phyloP scores from a whole-genome alignment of 1,284 basidiomycete genomes.

The Cutaneotrichosporon sp. region DNA sequence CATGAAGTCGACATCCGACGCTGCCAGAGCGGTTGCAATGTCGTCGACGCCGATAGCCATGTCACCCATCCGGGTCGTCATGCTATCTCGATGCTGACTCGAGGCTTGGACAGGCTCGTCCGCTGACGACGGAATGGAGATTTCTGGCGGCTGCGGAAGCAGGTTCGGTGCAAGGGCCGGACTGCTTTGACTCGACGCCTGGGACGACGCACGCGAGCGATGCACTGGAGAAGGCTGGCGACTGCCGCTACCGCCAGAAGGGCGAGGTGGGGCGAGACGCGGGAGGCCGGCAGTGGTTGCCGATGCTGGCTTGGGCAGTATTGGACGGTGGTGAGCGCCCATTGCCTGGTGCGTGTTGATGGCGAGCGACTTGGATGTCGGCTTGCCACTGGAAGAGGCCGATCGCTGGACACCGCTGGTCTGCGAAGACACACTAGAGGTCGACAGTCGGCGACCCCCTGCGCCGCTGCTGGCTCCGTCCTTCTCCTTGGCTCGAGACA shows the following conservation, averaged over 20 bases:
- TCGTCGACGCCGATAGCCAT: constrained; percentile 25
- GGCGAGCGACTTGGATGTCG: constrained; percentile 38
- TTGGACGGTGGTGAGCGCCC: constrained; percentile 29
- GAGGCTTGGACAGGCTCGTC: background rate
- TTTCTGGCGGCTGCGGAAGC: constrained; percentile 10
- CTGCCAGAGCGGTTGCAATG: constrained; percentile 21
- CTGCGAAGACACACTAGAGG: constrained; percentile 34
- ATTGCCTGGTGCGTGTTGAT: constrained; percentile 26
- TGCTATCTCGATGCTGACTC: background rate
- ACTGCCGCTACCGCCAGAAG: constrained; percentile 11
- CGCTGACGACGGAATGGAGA: background rate
- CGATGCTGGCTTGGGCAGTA: constrained; percentile 34
- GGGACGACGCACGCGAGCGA: constrained; percentile 19
- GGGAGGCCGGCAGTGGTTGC: background rate
- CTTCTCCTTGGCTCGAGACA: constrained; percentile 25
- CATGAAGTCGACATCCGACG: constrained; percentile 31
- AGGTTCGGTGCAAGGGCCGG: constrained; percentile 5
- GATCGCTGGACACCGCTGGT: constrained; percentile 29
- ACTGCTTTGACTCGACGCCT: constrained; percentile 23
- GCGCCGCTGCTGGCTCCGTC: constrained; percentile 6
- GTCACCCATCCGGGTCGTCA: constrained; percentile 10
- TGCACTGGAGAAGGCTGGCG: constrained; percentile 22
- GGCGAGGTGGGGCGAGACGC: constrained; percentile 16
- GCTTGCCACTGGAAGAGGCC: constrained; percentile 33
- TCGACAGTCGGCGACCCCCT: constrained; percentile 22